Percentiles rank a stretch among this genome's conserved stretches.
These are phyloP conservation scores for Gamarada debralockiae DNA, from an alignment of 495 filamentous ascomycete species.

Conservation along the genomic window DNA sequence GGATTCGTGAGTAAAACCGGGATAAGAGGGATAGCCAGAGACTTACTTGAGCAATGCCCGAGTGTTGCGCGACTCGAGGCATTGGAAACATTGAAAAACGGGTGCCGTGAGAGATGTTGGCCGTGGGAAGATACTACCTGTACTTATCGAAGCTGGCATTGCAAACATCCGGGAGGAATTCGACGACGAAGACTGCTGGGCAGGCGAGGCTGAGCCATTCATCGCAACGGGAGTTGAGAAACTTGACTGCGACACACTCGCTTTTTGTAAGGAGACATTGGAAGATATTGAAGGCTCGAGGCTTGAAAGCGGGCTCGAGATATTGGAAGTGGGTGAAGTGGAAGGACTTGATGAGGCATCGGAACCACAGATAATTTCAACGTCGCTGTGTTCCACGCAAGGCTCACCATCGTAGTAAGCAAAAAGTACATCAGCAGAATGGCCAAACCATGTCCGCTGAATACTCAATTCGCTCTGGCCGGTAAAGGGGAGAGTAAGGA, in stretches of 20 bases:
- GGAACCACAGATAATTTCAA: neutral
- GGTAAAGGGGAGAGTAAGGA: neutral
- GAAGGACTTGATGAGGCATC: constrained; percentile 7
- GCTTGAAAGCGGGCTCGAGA: neutral
- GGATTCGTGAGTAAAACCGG: neutral
- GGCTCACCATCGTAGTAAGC: constrained; percentile 10
- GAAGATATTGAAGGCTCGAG: no score
- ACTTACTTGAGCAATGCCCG: constrained; percentile 15
- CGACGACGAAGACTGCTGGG: neutral
- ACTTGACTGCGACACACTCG: neutral
- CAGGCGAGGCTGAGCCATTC: neutral
- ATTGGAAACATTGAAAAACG: constrained; percentile 5
- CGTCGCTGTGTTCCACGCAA: constrained; percentile 1
- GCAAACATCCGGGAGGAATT: no score
- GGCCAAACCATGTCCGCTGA: constrained; percentile 4
- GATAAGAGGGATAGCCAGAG: neutral
- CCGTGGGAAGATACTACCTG: no score
- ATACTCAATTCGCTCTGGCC: constrained; percentile 5
- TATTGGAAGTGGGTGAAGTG: neutral
- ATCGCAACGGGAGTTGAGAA: constrained; percentile 1
- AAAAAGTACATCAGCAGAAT: constrained; percentile 2
- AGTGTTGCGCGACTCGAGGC: neutral
- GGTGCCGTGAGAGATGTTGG: neutral
- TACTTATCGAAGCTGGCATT: no score
- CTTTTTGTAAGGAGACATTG: no score